Base-by-base conservation (phyloP, 257 asterid genomes). In the Verbascum thapsus region DNA sequence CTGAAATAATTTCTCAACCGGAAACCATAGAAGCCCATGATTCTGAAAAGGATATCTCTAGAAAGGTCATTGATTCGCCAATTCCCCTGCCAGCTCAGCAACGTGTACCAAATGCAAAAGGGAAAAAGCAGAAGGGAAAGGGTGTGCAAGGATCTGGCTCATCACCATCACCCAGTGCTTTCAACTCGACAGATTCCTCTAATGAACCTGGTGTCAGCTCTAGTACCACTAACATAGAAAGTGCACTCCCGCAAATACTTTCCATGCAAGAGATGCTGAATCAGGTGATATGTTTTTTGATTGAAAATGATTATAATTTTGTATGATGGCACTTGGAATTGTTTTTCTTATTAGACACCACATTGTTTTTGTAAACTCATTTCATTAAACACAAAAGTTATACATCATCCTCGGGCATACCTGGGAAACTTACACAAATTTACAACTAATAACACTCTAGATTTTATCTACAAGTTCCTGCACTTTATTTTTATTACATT, bases 51-150 rank as follows among this genome's bases (percentile, higher is more conserved):
- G 87, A 81, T 61, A 74, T 42, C 52, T 22, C 88, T 55, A 62
- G 74, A 41, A 84, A 76, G 71, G 80, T 58, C 16, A 50, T 64
- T 4, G 87, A 90, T 65, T 75, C 91, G 18, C 73, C 69, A 4
- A 57, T 58, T 63, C 57, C 78, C 7, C 56, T 59, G 17, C 42
- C 74, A 18, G 73, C 78, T 77, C 83, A 78, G 45, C 77, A 76
- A 43, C 40, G 83, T 35, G 61, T 73, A 67, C 80, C 88, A 42
- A 76, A 32, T 70, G 11, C 83, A n/a, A 87, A 89, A 80, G 87
- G 84, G 58, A 92, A 92, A 71, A 87, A 70, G 69, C 94, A 85
- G 53, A 92, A 85, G 70, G 98, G 87, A 70, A 87, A 83, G 78
- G 76, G 67, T 78, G 76, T 71, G 50, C 91, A 81, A 70, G 96